These are phyloP conservation scores for Penicillium sp. DNA, from an alignment of 2,329 filamentous ascomycete genomes.

Conservation along the genomic window DNA sequence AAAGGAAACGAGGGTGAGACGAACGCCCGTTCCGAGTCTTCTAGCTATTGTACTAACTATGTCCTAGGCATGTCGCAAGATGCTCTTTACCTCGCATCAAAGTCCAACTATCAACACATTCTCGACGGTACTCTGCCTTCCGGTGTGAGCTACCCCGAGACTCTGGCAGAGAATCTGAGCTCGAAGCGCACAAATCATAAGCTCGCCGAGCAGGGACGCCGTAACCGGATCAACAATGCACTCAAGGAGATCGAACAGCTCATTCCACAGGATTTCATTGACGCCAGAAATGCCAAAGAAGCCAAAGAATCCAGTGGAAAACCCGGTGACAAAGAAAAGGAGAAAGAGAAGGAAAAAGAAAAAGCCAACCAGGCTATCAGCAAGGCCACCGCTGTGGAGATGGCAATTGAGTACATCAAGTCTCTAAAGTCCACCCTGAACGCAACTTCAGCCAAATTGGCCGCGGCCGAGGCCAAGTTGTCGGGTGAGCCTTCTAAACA, in stretches of 20 bases:
- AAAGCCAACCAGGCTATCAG: constrained; percentile 62
- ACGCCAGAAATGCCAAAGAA: constrained; percentile 44
- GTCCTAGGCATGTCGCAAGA: constrained; percentile 50
- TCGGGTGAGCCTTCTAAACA: constrained; percentile 2
- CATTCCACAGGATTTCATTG: constrained; percentile 57
- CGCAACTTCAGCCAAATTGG: constrained; percentile 61
- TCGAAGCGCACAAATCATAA: constrained; percentile 98
- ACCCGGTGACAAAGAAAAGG: constrained; percentile 48
- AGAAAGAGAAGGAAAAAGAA: constrained; percentile 49
- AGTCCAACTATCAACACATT: constrained; percentile 98
- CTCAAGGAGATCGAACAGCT: constrained; percentile 86
- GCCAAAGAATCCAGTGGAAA: constrained; percentile 39
- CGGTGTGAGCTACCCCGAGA: constrained; percentile 84
- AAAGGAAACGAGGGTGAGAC: constrained; percentile 63
- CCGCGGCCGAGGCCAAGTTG: constrained; percentile 56
- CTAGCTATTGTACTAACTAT: constrained; percentile 4
- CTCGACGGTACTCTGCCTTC: constrained; percentile 88
- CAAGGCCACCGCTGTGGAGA: constrained; percentile 96
- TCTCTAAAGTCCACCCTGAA: constrained; percentile 70
- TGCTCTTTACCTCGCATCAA: constrained; percentile 77
- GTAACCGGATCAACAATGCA: constrained; percentile 92
- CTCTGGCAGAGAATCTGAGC: constrained; percentile 86
- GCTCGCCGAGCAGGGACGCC: constrained; percentile 90
- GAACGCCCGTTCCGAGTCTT: constrained; percentile 17
- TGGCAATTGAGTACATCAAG: constrained; percentile 93